Percentiles rank a stretch among this genome's conserved stretches.
These are phyloP conservation scores for Gyrodon lividus DNA, from an alignment of 768 basidiomycete species.

Conservation along the genomic window DNA sequence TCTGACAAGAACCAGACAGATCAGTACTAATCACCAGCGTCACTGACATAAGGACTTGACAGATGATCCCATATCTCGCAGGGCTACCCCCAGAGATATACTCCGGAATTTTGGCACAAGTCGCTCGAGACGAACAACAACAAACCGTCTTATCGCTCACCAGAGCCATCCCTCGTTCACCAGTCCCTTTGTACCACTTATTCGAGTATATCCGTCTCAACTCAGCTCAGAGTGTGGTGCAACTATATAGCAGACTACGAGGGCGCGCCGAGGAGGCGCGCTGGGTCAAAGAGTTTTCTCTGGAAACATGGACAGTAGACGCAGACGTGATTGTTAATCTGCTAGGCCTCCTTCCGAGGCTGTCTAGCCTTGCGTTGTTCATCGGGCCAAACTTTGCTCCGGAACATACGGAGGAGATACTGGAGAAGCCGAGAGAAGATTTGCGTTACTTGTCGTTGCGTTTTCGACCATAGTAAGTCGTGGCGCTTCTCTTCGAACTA, in stretches of 20 bases:
- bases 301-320: slow-evolving; percentile 70
- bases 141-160: slow-evolving; percentile 56
- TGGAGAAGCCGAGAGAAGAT: slow-evolving; percentile 44
- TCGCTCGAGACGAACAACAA: slow-evolving; percentile 49
- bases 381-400: slow-evolving; percentile 78
- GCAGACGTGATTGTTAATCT: slow-evolving; percentile 74
- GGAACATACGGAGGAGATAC: slow-evolving; percentile 75
- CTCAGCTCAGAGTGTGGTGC: slow-evolving; percentile 49
- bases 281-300: slow-evolving; percentile 49
- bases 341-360: slow-evolving; percentile 51
- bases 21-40: neutral
- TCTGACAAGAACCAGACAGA: neutral
- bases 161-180: slow-evolving; percentile 58
- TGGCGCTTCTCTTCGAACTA: neutral
- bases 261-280: slow-evolving; percentile 29
- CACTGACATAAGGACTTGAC: neutral
- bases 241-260: slow-evolving; percentile 57
- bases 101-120: slow-evolving; percentile 50
- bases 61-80: slow-evolving; percentile 24
- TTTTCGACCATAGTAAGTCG: slow-evolving; percentile 80
- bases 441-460: slow-evolving; percentile 60
- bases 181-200: slow-evolving; percentile 55
- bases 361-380: slow-evolving; percentile 55
- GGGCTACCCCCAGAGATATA: slow-evolving; percentile 68
- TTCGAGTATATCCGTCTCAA: slow-evolving; percentile 58